These are phyloP conservation scores for Dendrothele bispora DNA, from an alignment of 768 basidiomycete species.

Conservation along the genomic window DNA sequence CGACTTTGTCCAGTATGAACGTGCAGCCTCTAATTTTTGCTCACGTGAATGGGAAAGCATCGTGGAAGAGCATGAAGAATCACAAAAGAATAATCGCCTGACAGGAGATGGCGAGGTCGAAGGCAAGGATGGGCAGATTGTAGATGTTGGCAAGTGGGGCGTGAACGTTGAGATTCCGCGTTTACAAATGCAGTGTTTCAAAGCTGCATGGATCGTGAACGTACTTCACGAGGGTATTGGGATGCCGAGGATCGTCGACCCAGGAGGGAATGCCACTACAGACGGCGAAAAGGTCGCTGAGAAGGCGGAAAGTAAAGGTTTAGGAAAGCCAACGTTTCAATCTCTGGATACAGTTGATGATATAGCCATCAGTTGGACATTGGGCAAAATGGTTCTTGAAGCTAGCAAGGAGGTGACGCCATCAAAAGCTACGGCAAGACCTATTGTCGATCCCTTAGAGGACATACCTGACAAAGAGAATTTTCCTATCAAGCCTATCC, in stretches of 20 bases:
- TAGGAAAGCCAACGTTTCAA: conserved; percentile 86
- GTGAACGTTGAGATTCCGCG: conserved; percentile 78
- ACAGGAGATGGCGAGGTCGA: conserved; percentile 69
- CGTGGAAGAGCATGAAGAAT: conserved; percentile 61
- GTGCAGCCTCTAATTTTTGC: conserved; percentile 87
- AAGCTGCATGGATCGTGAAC: conserved; percentile 97
- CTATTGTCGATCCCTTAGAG: conserved; percentile 74
- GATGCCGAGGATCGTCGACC: conserved; percentile 87
- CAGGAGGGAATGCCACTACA: conserved; percentile 71
- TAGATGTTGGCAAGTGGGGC: conserved; percentile 70
- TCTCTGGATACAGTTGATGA: conserved; percentile 89
- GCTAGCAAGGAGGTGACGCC: conserved; percentile 83
- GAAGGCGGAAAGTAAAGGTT: conserved; percentile 80
- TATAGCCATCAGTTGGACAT: conserved; percentile 95
- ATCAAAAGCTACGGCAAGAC: conserved; percentile 41
- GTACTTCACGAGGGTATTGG: conserved; percentile 96
- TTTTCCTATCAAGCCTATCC: conserved; percentile 62
- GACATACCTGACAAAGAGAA: conserved; percentile 58
- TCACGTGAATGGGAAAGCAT: conserved; percentile 77
- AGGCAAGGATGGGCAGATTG: conserved; percentile 50
- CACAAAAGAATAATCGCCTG: conserved; percentile 41
- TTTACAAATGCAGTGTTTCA: conserved; percentile 98
- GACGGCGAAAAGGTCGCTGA: conserved; percentile 67
- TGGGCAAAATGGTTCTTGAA: conserved; percentile 98
- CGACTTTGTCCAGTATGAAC: conserved; percentile 95